Conservation (phyloP, 2,329 filamentous ascomycete genomes). For the Penicillium olsonii region DNA sequence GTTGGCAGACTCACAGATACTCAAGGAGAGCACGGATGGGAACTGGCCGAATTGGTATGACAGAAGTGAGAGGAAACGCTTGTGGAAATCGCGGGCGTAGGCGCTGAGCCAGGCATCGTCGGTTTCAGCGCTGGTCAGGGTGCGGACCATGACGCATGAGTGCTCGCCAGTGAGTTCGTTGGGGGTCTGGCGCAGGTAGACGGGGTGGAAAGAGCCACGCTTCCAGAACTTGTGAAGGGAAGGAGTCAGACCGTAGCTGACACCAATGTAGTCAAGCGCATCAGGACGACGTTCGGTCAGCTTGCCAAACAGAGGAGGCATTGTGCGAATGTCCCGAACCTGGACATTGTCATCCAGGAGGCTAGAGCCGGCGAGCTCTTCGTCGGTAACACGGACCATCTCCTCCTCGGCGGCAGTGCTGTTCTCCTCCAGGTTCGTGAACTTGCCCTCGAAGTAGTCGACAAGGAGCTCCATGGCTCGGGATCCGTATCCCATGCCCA, state of each 20-base stretch:
- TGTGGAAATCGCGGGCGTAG: conserved; percentile 90
- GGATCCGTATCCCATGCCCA: conserved; percentile 89
- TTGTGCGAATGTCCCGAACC: conserved; percentile 82
- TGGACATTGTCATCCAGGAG: conserved; percentile 86
- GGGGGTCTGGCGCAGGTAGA: conserved; percentile 91
- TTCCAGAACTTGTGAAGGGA: conserved; percentile 97
- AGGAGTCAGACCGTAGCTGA: conserved; percentile 88
- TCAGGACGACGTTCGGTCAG: conserved; percentile 80
- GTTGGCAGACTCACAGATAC: conserved; percentile 82
- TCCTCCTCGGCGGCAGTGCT: conserved; percentile 53
- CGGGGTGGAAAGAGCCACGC: conserved; percentile 77
- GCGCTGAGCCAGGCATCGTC: conserved; percentile 87
- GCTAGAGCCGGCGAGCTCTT: conserved; percentile 72
- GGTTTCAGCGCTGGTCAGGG: conserved; percentile 57
- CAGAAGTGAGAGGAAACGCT: conserved; percentile 84
- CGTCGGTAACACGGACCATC: conserved; percentile 80
- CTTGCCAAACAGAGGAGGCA: conserved; percentile 91
- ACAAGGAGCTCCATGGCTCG: conserved; percentile 82
- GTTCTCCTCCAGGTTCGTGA: conserved; percentile 78
- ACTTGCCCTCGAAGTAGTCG: conserved; percentile 95
- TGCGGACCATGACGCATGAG: conserved; percentile 94
- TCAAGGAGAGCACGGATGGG: conserved; percentile 73
- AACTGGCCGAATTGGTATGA: conserved; percentile 92
- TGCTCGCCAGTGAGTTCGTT: conserved; percentile 98
- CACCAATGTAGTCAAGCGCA: conserved; percentile 86